Evolutionary conservation across 1,284 basidiomycete species (phyloP).

Genomic region (Tilletiaria anomala): DNA sequence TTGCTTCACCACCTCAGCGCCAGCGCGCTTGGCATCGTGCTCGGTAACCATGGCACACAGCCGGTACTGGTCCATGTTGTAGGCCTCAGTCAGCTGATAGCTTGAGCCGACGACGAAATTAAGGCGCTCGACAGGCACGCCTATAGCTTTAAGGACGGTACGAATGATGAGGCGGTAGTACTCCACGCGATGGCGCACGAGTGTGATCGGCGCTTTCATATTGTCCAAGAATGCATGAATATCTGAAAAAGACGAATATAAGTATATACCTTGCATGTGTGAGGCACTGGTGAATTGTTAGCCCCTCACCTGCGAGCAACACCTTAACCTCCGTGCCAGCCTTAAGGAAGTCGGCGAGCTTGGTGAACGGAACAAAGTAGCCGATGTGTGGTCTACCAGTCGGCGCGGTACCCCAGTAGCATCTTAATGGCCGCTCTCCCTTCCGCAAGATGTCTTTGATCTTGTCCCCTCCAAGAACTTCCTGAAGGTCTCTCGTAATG

Average conservation of each 20-base stretch:
- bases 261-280: no score
- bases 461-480: constrained; percentile 70
- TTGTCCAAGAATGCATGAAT: constrained; percentile 97
- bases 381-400: constrained; percentile 89
- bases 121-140: constrained; percentile 63
- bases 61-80: constrained; percentile 88
- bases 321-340: constrained; percentile 86
- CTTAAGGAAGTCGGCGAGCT: constrained; percentile 89
- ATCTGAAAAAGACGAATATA: constrained; percentile 53
- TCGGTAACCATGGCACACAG: constrained; percentile 78
- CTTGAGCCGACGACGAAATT: constrained; percentile 72
- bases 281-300: no score
- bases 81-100: constrained; percentile 81
- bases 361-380: constrained; percentile 87
- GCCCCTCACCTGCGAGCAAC: constrained; percentile 71
- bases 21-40: constrained; percentile 94
- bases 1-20: constrained; percentile 98
- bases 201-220: constrained; percentile 87
- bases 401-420: constrained; percentile 63
- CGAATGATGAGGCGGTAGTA: constrained; percentile 77
- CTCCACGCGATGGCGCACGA: constrained; percentile 71
- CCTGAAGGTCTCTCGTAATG: constrained; percentile 73
- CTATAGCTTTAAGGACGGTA: constrained; percentile 72
- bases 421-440: constrained; percentile 18
- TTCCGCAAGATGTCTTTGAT: constrained; percentile 71